These are phyloP conservation scores for Capronia epimyces DNA, from an alignment of 2,329 filamentous ascomycete genomes.

Conservation along the genomic window DNA sequence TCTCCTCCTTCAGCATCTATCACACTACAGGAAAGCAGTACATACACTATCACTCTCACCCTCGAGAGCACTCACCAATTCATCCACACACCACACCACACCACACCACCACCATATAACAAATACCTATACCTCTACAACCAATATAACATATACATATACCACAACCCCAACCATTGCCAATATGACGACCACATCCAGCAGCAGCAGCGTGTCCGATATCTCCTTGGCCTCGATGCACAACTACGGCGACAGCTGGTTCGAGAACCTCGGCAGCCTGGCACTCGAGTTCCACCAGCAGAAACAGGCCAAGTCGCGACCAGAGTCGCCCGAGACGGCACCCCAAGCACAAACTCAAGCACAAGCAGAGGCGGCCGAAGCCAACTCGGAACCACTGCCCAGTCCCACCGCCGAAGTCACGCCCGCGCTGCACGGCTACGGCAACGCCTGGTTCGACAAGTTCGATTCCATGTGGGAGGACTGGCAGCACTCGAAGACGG, in stretches of 20 bases:
- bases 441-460: conserved; percentile 17
- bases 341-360: too few species aligned
- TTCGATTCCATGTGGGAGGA: conserved; percentile 16
- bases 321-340: neutral
- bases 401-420: neutral
- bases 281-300: conserved; percentile 8
- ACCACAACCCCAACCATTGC: neutral
- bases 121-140: neutral
- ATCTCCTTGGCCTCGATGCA: conserved; percentile 8
- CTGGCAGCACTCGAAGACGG: conserved; percentile 13
- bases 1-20: neutral
- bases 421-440: conserved; percentile 11
- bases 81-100: neutral
- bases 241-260: conserved; percentile 19
- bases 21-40: neutral
- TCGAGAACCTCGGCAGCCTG: conserved; percentile 16
- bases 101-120: neutral
- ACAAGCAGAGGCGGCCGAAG: too few species aligned
- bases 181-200: neutral
- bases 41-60: neutral
- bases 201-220: conserved; percentile 2
- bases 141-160: neutral
- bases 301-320: neutral
- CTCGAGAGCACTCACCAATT: neutral
- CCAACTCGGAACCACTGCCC: neutral